A percentile compares a stretch with the other conserved stretches of the same genome.
phyloP scores from a whole-genome alignment of 1,284 basidiomycete genomes.

The Trametes sp. region DNA sequence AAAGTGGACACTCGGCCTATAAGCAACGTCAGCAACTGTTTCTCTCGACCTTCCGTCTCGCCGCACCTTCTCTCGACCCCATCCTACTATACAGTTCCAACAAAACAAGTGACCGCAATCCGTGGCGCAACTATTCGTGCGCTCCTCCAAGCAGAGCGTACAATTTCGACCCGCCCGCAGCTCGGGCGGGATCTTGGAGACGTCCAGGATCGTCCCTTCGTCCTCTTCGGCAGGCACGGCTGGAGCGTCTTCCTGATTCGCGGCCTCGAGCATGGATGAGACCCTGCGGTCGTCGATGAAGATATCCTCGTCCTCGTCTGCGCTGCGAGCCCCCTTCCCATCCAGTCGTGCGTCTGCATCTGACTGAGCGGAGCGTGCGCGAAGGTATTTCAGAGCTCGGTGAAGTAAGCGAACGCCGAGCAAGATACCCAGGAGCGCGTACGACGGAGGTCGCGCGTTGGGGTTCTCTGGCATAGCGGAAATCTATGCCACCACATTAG shows the following conservation, averaged over 20 bases:
- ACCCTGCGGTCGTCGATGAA: slow-evolving; percentile 73
- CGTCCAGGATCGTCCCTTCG: slow-evolving; percentile 67
- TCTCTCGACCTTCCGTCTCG: no score
- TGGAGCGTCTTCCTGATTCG: slow-evolving; percentile 59
- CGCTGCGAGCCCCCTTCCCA: slow-evolving; percentile 41
- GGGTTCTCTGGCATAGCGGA: slow-evolving; percentile 77
- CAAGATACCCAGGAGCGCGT: slow-evolving; percentile 84
- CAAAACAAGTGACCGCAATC: slow-evolving; percentile 96
- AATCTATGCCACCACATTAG: slow-evolving; percentile 53
- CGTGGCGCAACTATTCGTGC: slow-evolving; percentile 83
- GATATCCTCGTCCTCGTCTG: slow-evolving; percentile 53
- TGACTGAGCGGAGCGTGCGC: slow-evolving; percentile 35
- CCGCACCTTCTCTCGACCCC: slow-evolving; percentile 87
- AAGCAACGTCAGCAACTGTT: slow-evolving; percentile 10
- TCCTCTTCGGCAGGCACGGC: slow-evolving; percentile 72
- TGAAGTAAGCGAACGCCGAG: slow-evolving; percentile 75
- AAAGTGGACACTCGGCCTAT: slow-evolving; percentile 88
- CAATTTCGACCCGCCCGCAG: slow-evolving; percentile 76
- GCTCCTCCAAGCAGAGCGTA: slow-evolving; percentile 86
- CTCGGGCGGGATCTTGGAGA: slow-evolving; percentile 57
- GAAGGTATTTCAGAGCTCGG: slow-evolving; percentile 59
- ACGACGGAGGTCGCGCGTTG: slow-evolving; percentile 79
- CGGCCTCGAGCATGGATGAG: slow-evolving; percentile 61
- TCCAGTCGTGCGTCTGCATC: slow-evolving; percentile 31
- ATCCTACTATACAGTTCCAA: slow-evolving; percentile 90